These are phyloP conservation scores for Wickerhamiella parazyma DNA, from an alignment of 805 yeast genomes.

Conservation along the genomic window DNA sequence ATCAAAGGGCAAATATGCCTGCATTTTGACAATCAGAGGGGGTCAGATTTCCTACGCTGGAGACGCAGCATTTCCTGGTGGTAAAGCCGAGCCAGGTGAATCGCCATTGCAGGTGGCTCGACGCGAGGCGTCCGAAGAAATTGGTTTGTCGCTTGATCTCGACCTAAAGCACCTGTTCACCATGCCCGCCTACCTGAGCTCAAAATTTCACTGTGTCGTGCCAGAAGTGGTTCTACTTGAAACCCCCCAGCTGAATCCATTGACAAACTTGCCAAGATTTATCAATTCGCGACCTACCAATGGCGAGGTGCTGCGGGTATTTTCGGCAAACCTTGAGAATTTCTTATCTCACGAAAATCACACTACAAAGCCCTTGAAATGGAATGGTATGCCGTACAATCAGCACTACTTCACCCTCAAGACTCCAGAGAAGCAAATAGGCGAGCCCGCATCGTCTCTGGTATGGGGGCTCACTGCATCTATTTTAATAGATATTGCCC, in stretches of 20 bases:
- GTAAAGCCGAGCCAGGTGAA: slow-evolving; percentile 60
- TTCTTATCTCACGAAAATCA: slow-evolving; percentile 20
- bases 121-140: slow-evolving; percentile 78
- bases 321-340: slow-evolving; percentile 18
- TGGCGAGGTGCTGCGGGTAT: slow-evolving; percentile 26
- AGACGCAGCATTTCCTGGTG: slow-evolving; percentile 88
- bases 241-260: background rate
- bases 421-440: slow-evolving; percentile 20
- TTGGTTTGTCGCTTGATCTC: slow-evolving; percentile 49
- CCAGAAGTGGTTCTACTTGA: slow-evolving; percentile 39
- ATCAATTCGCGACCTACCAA: slow-evolving; percentile 9
- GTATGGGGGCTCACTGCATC: slow-evolving; percentile 34
- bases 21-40: slow-evolving; percentile 66
- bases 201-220: slow-evolving; percentile 69
- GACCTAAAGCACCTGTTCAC: slow-evolving; percentile 44
- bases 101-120: slow-evolving; percentile 68
- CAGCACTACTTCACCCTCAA: slow-evolving; percentile 24
- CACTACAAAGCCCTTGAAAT: slow-evolving; percentile 20
- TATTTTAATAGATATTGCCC: slow-evolving; percentile 29
- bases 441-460: slow-evolving; percentile 22
- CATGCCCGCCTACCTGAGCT: slow-evolving; percentile 67
- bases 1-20: slow-evolving; percentile 52
- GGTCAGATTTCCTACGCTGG: slow-evolving; percentile 67
- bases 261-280: slow-evolving; percentile 15
- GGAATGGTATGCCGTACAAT: slow-evolving; percentile 26